Evolutionary conservation across 1,139 yeast species (phyloP).

Genomic region (Pichia sp.): DNA sequence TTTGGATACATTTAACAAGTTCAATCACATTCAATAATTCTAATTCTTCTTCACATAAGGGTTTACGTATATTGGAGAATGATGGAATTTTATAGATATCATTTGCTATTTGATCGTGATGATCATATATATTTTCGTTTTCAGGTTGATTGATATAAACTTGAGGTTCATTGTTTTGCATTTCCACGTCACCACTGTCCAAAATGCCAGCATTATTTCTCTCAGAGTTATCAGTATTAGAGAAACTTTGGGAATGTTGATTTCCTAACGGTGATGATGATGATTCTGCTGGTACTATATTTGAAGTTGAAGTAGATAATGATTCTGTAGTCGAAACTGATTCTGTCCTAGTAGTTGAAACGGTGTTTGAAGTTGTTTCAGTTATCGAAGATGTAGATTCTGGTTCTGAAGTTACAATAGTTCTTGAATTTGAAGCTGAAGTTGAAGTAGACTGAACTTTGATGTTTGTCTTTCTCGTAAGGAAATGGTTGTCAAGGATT

Average conservation of each 20-base stretch:
- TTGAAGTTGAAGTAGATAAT: too few relatives aligned
- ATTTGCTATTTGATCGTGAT: not conserved
- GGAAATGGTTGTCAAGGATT: constrained; percentile 70
- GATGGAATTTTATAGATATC: not conserved
- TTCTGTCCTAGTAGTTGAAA: not conserved
- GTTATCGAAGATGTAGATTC: too few relatives aligned
- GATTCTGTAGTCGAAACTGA: not conserved
- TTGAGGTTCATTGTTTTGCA: not conserved
- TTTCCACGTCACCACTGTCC: not conserved
- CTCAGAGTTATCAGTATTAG: too few relatives aligned
- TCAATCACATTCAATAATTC: constrained; percentile 22
- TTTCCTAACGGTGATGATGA: too few relatives aligned
- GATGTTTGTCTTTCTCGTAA: constrained; percentile 18
- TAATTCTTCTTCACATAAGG: constrained; percentile 21
- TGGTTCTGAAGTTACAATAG: not conserved
- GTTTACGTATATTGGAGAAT: constrained; percentile 2
- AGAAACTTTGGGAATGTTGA: too few relatives aligned
- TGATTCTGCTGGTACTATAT: too few relatives aligned
- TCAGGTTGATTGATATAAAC: constrained; percentile 8
- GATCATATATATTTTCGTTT: constrained; percentile 17
- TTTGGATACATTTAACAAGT: constrained; percentile 21
- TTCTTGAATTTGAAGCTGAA: not conserved
- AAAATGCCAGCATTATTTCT: too few relatives aligned
- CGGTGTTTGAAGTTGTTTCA: not conserved
- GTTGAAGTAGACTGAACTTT: not conserved